Evolutionary conservation across 208 protist genomes (phyloP).

Genomic region (Acanthamoeba lenticulata): DNA sequence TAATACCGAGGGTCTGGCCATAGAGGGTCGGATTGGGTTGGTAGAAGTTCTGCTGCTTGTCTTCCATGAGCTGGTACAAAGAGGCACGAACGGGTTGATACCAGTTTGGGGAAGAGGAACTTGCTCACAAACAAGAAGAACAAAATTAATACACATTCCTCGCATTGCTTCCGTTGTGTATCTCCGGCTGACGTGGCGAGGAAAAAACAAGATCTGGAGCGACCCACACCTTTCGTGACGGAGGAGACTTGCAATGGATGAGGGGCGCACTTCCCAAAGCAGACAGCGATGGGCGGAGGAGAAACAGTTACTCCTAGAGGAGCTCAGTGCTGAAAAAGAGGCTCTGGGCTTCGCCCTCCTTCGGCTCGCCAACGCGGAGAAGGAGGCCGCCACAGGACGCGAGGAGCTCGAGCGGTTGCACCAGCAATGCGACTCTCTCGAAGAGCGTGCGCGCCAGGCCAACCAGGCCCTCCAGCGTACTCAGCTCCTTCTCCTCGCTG

Average conservation of each 20-base stretch:
- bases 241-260: background rate
- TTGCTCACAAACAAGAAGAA: too few relatives aligned
- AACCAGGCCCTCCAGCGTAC: conserved; percentile 2
- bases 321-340: conserved; percentile 47
- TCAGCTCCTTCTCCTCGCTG: conserved; percentile 14
- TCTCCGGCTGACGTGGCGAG: too few relatives aligned
- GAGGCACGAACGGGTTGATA: too few relatives aligned
- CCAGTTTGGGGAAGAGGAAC: too few relatives aligned
- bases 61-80: too few relatives aligned
- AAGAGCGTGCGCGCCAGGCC: background rate
- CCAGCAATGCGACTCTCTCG: background rate
- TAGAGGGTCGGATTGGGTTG: too few relatives aligned
- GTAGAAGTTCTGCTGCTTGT: too few relatives aligned
- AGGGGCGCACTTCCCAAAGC: background rate
- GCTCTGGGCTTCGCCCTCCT: conserved; percentile 18
- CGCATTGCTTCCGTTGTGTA: too few relatives aligned
- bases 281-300: background rate
- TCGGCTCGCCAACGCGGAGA: background rate
- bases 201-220: background rate
- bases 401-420: background rate
- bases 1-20: too few relatives aligned
- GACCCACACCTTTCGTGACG: background rate
- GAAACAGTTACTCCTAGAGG: conserved; percentile 36
- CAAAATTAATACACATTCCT: too few relatives aligned
- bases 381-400: background rate